A percentile compares a stretch with the other conserved stretches of the same genome.
phyloP scores from a whole-genome alignment of 805 yeast species.

The Hermanozyma aechmeae region DNA sequence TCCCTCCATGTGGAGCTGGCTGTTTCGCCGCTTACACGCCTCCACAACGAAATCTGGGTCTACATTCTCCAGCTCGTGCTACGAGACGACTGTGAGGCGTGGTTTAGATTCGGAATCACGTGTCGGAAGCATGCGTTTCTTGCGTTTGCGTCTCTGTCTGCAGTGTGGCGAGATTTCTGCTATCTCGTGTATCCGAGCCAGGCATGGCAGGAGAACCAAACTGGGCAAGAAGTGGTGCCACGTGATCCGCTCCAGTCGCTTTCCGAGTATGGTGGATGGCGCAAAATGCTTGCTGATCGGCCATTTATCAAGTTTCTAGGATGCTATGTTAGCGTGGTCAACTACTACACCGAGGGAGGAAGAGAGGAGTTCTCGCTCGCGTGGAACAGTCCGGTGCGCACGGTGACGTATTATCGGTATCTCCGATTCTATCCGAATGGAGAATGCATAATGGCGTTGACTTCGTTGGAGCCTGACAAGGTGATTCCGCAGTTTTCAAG shows the following conservation, averaged over 20 bases:
- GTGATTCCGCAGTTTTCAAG: conserved; percentile 52
- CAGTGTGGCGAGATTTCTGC: conserved; percentile 44
- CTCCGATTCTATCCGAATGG: conserved; percentile 77
- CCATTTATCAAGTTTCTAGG: conserved; percentile 81
- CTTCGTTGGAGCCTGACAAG: conserved; percentile 60
- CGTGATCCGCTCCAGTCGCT: conserved; percentile 18
- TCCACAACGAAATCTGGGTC: conserved; percentile 51
- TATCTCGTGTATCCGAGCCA: conserved; percentile 45
- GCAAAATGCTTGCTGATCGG: conserved; percentile 47
- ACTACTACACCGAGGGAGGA: conserved; percentile 78
- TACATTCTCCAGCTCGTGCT: conserved; percentile 41
- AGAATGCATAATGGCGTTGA: conserved; percentile 54
- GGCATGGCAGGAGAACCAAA: conserved; percentile 36
- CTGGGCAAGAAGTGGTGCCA: conserved; percentile 30
- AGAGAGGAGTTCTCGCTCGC: conserved; percentile 54
- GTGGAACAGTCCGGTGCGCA: conserved; percentile 68
- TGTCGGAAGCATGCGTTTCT: conserved; percentile 49
- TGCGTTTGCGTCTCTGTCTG: conserved; percentile 40
- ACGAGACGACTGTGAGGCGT: conserved; percentile 44
- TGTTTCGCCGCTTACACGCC: conserved; percentile 26
- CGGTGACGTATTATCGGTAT: conserved; percentile 84
- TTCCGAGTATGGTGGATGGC: conserved; percentile 29
- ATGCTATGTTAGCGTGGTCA: conserved; percentile 75
- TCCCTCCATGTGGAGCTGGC: conserved; percentile 11
- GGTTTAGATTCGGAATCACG: conserved; percentile 53